phyloP scores from a whole-genome alignment of 768 basidiomycete species.

The Russula compacta region DNA sequence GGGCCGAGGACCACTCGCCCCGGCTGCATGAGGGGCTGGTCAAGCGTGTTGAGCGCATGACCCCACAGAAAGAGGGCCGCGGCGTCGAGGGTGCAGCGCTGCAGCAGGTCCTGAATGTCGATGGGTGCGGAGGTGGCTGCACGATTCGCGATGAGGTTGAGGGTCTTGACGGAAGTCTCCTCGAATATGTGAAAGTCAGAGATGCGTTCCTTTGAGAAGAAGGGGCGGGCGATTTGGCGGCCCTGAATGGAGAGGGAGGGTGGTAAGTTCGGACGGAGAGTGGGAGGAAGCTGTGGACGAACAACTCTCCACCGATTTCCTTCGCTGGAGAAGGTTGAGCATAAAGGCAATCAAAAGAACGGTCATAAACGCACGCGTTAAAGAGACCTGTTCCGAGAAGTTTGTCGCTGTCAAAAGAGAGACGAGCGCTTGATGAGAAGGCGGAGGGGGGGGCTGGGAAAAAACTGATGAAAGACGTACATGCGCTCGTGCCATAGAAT shows the following conservation, averaged over 20 bases:
- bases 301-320: constrained; percentile 17
- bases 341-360: constrained; percentile 13
- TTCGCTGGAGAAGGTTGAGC: constrained; percentile 11
- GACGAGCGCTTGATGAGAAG: neutral
- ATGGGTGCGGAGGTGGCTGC: neutral
- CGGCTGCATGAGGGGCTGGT: constrained; percentile 32
- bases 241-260: constrained; percentile 20
- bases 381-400: constrained; percentile 47
- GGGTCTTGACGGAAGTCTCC: constrained; percentile 23
- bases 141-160: constrained; percentile 15
- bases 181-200: constrained; percentile 31
- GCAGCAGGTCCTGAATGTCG: constrained; percentile 33
- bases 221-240: constrained; percentile 31
- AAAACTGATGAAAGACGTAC: neutral
- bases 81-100: constrained; percentile 43
- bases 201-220: constrained; percentile 30
- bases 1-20: constrained; percentile 21
- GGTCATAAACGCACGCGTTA: constrained; percentile 38
- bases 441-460: neutral
- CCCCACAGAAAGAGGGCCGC: constrained; percentile 49
- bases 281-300: constrained; percentile 3
- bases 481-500: constrained; percentile 19
- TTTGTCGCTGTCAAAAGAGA: constrained; percentile 14
- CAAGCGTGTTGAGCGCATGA: constrained; percentile 33
- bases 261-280: neutral